Conservation (phyloP, 768 basidiomycete species). For the Chalciporus sphaerocephalus region DNA sequence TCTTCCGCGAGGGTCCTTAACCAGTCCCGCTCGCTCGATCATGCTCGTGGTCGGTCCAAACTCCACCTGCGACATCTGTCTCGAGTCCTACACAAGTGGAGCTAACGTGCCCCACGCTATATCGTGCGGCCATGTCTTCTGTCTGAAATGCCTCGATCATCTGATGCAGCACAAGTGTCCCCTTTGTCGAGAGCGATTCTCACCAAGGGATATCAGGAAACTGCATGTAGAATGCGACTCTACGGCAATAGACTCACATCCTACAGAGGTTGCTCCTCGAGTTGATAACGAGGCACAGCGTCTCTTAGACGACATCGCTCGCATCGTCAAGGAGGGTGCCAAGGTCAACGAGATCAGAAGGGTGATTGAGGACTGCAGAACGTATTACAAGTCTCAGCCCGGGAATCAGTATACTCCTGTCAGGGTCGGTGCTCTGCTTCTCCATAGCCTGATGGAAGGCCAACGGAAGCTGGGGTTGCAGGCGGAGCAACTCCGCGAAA, state of each 20-base stretch:
- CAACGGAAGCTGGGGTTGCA: slow-evolving; percentile 40
- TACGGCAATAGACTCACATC: slow-evolving; percentile 20
- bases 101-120: slow-evolving; percentile 59
- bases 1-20: slow-evolving; percentile 29
- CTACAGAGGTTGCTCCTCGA: slow-evolving; percentile 12
- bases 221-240: slow-evolving; percentile 54
- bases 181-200: slow-evolving; percentile 56
- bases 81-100: slow-evolving; percentile 55
- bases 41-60: slow-evolving; percentile 66
- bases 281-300: slow-evolving; percentile 44
- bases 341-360: slow-evolving; percentile 46
- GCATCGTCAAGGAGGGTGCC: slow-evolving; percentile 53
- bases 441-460: slow-evolving; percentile 48
- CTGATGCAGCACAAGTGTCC: slow-evolving; percentile 52
- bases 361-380: slow-evolving; percentile 47
- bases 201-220: slow-evolving; percentile 41
- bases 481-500: slow-evolving; percentile 29
- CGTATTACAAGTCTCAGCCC: slow-evolving; percentile 45
- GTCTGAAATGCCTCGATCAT: slow-evolving; percentile 49
- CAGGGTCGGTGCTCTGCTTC: slow-evolving; percentile 44
- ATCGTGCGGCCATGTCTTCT: slow-evolving; percentile 71
- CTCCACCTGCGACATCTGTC: slow-evolving; percentile 74
- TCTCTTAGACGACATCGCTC: slow-evolving; percentile 51
- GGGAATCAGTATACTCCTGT: slow-evolving; percentile 53
- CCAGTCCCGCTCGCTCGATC: slow-evolving; percentile 32